Conservation (phyloP, 495 filamentous ascomycete genomes). For the Aspergillus heteromorphus region DNA sequence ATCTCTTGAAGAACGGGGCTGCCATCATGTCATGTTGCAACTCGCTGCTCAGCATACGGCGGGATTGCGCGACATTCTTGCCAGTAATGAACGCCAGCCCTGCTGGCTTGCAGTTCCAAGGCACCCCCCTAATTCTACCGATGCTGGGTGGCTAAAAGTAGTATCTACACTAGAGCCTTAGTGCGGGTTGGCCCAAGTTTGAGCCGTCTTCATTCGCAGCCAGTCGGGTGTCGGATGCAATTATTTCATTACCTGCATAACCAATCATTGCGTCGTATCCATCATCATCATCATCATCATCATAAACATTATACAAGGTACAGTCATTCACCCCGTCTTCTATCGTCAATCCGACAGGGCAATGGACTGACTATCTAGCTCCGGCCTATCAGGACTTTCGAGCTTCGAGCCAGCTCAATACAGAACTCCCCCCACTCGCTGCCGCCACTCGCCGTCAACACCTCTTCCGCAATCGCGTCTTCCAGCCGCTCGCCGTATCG, state of each 20-base stretch:
- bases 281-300: slow-evolving; percentile 4
- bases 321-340: neutral
- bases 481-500: slow-evolving; percentile 68
- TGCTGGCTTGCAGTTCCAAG: neutral
- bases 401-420: slow-evolving; percentile 47
- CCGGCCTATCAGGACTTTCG: slow-evolving; percentile 10
- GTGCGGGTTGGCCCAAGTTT: neutral
- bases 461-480: slow-evolving; percentile 50
- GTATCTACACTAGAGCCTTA: neutral
- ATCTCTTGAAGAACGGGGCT: neutral
- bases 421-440: slow-evolving; percentile 55
- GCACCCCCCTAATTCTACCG: neutral
- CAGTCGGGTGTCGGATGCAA: neutral
- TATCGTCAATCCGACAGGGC: neutral
- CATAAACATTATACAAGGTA: neutral
- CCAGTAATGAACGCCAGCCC: no score
- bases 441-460: slow-evolving; percentile 31
- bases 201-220: no score
- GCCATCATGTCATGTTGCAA: no score
- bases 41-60: no score
- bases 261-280: neutral
- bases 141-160: neutral
- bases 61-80: no score
- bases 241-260: neutral
- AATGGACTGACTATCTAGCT: neutral